Percentiles rank a stretch among this genome's conserved stretches.
phyloP scores from a whole-genome alignment of 2,329 filamentous ascomycete species.

The Talaromyces sp. region DNA sequence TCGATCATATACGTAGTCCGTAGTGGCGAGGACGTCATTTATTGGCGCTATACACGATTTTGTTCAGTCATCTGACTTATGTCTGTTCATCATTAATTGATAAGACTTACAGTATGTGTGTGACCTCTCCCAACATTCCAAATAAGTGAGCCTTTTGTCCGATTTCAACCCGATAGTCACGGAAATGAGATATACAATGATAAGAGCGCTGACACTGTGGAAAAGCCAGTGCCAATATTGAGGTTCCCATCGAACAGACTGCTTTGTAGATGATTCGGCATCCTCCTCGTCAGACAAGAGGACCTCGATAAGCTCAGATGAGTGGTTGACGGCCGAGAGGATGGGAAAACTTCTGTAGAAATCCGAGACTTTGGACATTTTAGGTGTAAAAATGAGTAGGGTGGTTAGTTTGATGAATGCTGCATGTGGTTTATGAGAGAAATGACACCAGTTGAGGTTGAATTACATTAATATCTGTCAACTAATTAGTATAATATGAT shows the following conservation, averaged over 20 bases:
- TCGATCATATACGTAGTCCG: not conserved
- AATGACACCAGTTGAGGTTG: not conserved
- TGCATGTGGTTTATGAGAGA: not conserved
- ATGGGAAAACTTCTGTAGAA: not conserved
- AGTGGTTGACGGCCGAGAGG: not conserved
- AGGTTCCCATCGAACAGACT: not conserved
- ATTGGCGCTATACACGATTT: not conserved
- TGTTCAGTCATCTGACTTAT: not conserved
- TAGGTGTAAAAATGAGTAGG: not conserved
- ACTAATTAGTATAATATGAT: too few species aligned
- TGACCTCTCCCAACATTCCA: not conserved
- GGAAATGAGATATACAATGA: not conserved
- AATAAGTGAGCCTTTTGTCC: not conserved
- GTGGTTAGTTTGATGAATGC: not conserved
- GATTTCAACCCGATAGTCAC: not conserved
- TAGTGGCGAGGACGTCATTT: not conserved
- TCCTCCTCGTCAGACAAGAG: not conserved
- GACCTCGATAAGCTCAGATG: not conserved
- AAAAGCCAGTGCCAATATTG: conserved; percentile 1
- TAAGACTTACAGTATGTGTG: not conserved
- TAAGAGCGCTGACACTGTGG: not conserved
- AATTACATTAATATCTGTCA: too few species aligned
- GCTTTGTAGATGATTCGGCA: not conserved
- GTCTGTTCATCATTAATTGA: not conserved
- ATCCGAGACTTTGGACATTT: not conserved